A percentile compares a stretch with the other conserved stretches of the same genome.
Conservation (phyloP, 1,284 basidiomycete genomes). For the Xerocomus amazonicus region DNA sequence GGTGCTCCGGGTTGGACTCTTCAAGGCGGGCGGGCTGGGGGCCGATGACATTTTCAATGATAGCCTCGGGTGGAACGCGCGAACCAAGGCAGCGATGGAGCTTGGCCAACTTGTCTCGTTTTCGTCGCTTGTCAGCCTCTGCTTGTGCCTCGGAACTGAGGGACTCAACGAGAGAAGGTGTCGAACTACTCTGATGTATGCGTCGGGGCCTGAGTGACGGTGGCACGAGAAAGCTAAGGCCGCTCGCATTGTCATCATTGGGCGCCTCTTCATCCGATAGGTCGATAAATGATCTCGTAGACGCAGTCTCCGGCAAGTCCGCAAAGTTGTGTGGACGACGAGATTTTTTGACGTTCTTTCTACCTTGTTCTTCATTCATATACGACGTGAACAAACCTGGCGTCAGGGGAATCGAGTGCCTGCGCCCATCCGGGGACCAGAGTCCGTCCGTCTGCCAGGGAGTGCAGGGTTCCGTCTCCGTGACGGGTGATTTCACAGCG, state of each 20-base stretch:
- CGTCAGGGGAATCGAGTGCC: slow-evolving; percentile 52
- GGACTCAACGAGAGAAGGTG: slow-evolving; percentile 47
- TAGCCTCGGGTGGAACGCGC: slow-evolving; percentile 64
- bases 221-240: slow-evolving; percentile 8
- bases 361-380: slow-evolving; percentile 11
- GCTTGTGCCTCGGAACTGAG: slow-evolving; percentile 49
- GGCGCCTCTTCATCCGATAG: slow-evolving; percentile 55
- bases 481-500: slow-evolving; percentile 11
- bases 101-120: slow-evolving; percentile 70
- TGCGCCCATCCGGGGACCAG: slow-evolving; percentile 34
- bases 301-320: slow-evolving; percentile 19
- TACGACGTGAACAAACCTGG: slow-evolving; percentile 33
- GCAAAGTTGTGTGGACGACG: slow-evolving; percentile 3
- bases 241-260: slow-evolving; percentile 23
- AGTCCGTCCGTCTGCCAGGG: slow-evolving; percentile 25
- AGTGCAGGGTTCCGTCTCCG: slow-evolving; percentile 23
- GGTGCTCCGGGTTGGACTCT: slow-evolving; percentile 12
- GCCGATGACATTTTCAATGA: slow-evolving; percentile 48
- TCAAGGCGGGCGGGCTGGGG: slow-evolving; percentile 41
- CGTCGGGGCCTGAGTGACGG: slow-evolving; percentile 20
- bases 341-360: slow-evolving; percentile 2
- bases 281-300: slow-evolving; percentile 61
- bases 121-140: slow-evolving; percentile 60
- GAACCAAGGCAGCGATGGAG: slow-evolving; percentile 79
- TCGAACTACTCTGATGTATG: slow-evolving; percentile 32